Base-by-base conservation (phyloP, 306 rosid species). In the Clitoria ternatea region DNA sequence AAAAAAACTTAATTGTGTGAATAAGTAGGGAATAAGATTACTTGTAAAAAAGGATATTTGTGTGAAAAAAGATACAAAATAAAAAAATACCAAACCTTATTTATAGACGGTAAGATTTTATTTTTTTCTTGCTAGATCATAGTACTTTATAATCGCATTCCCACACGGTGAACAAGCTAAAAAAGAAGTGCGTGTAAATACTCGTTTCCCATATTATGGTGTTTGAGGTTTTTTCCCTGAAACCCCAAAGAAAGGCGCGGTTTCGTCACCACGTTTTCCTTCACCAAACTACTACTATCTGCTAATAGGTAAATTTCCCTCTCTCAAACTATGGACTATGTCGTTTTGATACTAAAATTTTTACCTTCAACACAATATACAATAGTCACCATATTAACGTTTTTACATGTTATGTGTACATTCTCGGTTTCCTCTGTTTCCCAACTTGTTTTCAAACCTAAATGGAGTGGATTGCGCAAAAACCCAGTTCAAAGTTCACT, bases 211-310 rank as follows among this genome's bases (percentile, higher is more conserved):
- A 42, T 24, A 18, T 22, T 24, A 18, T 22, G 18, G 35, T 53
- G 18, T n/a, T 27, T 23, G 61, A 48, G 37, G 83, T 73, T 77
- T 76, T 74, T 45, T 45, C 72, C 13, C 56, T 35, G 84, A 75
- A 80, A 80, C 77, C 59, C 70, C 37, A 55, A 80, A 70, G 78
- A 80, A 80, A 80, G 81, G 84, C 84, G 24, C 43, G 66, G 78
- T 80, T 73, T 80, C 77, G 74, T 11, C 56, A 36, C 18, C 19
- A 44, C 66, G 20, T 45, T 60, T n/a, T 5, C 18, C 37, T 30
- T 17, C 49, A 18, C 42, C 0, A 20, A 57, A 53, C 53, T 55
- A 73, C 23, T 48, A 53, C 53, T 55, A 73, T 24, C 32, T 2
- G 6, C 54, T 12, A 6, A 26, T 48, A 69, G 80, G 80, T 64